Evolutionary conservation across 352 stramenopile genomes (phyloP).

Genomic region (Phytopythium boreale): DNA sequence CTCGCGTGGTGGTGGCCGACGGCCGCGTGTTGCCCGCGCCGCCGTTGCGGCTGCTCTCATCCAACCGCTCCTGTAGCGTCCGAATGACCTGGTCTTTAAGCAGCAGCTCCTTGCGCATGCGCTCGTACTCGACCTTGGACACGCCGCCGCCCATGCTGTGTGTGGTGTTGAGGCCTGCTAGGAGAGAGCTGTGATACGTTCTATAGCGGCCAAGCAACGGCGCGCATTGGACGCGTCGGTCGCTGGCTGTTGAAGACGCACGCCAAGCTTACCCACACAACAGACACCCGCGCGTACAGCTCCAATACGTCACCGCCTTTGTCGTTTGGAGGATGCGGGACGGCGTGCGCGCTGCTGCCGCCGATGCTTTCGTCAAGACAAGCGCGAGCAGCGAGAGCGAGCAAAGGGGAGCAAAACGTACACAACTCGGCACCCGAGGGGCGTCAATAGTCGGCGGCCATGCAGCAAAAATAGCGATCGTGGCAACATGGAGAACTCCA

Average conservation of each 20-base stretch:
- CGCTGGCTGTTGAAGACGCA: not conserved
- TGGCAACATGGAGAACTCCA: not conserved
- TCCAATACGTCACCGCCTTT: not conserved
- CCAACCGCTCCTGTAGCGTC: constrained; percentile 53
- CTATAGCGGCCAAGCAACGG: not conserved
- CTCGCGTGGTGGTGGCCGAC: not conserved
- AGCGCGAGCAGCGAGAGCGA: not conserved
- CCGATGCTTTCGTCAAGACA: not conserved
- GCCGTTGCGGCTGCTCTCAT: constrained; percentile 18
- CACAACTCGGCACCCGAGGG: not conserved
- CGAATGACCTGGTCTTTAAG: constrained; percentile 73
- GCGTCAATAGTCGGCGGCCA: not conserved
- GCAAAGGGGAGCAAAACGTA: not conserved
- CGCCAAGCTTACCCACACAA: not conserved
- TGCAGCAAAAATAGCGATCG: not conserved
- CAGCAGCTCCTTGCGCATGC: constrained; percentile 64
- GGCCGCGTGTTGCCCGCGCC: not conserved
- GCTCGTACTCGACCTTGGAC: constrained; percentile 72
- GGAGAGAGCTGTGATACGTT: not conserved
- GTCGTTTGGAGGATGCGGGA: not conserved
- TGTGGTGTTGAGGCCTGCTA: not conserved
- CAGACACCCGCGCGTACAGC: not conserved
- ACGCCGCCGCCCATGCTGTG: constrained; percentile 59
- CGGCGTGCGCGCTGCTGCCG: not conserved
- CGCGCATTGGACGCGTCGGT: not conserved